Percentiles rank a stretch among this genome's conserved stretches.
Evolutionary conservation across 129 eudicot genomes (phyloP).

Genomic region (Smallanthus sonchifolius): DNA sequence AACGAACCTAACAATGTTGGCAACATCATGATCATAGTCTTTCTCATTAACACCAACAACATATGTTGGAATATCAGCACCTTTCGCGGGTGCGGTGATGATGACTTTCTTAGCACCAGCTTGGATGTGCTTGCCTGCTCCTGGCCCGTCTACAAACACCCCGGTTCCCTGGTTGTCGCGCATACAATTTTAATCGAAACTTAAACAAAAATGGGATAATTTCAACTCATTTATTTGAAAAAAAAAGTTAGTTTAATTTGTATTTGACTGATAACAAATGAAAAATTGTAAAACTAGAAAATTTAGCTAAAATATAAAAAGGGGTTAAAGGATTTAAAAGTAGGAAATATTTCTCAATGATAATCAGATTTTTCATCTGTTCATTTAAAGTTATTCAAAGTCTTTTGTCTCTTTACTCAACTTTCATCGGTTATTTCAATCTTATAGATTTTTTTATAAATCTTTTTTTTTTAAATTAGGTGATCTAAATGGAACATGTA

Average conservation of each 20-base stretch:
- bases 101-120: constrained; percentile 98
- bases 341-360: too few relatives aligned
- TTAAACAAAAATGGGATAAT: neutral
- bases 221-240: neutral
- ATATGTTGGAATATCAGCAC: constrained; percentile 94
- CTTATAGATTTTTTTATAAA: too few relatives aligned
- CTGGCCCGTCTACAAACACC: constrained; percentile 96
- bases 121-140: constrained; percentile 97
- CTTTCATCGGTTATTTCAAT: too few relatives aligned
- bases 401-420: too few relatives aligned
- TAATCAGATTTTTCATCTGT: too few relatives aligned
- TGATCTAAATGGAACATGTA: too few relatives aligned
- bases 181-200: neutral
- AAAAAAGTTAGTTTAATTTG: neutral
- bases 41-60: constrained; percentile 88
- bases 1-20: constrained; percentile 74
- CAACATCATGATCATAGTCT: constrained; percentile 59
- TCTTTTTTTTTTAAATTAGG: too few relatives aligned
- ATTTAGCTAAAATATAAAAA: neutral
- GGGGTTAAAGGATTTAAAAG: too few relatives aligned
- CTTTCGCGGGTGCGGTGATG: constrained; percentile 97
- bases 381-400: too few relatives aligned
- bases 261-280: neutral
- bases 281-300: neutral
- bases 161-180: constrained; percentile 68